Conservation (phyloP, 164 flowering plant species). For the Berberis vulgaris region DNA sequence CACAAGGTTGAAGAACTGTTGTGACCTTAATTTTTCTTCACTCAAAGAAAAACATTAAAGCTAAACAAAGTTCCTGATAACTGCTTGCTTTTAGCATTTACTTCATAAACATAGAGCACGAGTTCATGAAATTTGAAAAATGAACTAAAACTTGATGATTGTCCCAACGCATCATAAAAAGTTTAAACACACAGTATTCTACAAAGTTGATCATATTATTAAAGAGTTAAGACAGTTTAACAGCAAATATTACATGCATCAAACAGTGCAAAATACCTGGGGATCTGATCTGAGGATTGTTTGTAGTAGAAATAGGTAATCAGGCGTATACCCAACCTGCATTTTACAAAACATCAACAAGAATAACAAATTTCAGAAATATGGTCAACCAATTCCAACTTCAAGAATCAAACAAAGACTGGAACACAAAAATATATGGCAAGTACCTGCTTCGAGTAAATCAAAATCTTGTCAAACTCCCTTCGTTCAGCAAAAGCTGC, state of each 20-base stretch:
- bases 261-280: slow-evolving; percentile 45
- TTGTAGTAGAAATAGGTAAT: slow-evolving; percentile 92
- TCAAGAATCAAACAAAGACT: not conserved
- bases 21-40: no score
- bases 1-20: no score
- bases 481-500: slow-evolving; percentile 99
- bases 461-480: slow-evolving; percentile 94
- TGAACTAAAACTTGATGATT: no score
- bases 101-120: no score
- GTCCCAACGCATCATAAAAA: no score
- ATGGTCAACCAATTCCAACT: not conserved
- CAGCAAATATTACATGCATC: not conserved
- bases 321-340: slow-evolving; percentile 97
- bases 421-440: no score
- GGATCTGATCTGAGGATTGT: slow-evolving; percentile 95
- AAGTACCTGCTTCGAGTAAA: slow-evolving; percentile 93
- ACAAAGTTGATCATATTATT: no score
- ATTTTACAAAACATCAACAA: slow-evolving; percentile 4
- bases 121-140: no score
- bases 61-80: no score
- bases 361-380: not conserved
- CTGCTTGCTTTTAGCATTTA: no score
- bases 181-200: no score
- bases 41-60: no score
- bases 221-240: not conserved